Percentiles rank a stretch among this genome's conserved stretches.
Evolutionary conservation across 2,329 filamentous ascomycete genomes (phyloP).

Genomic region (Aspergillus versicolor): DNA sequence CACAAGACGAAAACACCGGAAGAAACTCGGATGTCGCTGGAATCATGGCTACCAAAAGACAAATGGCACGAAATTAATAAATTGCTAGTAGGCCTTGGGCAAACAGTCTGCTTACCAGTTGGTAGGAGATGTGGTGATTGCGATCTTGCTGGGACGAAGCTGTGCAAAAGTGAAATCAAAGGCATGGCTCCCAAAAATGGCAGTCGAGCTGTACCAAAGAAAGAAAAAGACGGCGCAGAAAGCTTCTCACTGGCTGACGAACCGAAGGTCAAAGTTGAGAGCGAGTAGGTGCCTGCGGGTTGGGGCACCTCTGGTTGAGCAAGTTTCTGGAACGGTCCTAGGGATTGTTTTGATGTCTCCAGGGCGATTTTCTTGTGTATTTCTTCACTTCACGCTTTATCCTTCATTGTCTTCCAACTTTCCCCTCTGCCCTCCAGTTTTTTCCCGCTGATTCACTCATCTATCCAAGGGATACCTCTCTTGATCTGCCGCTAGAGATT

Average conservation of each 20-base stretch:
- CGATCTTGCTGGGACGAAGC: constrained; percentile 69
- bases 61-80: constrained; percentile 92
- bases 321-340: background rate
- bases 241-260: background rate
- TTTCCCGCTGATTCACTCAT: background rate
- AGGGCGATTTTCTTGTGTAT: background rate
- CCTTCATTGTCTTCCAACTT: background rate
- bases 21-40: constrained; percentile 71
- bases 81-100: constrained; percentile 82
- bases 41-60: constrained; percentile 80
- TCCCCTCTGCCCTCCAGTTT: background rate
- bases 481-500: background rate
- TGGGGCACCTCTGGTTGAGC: background rate
- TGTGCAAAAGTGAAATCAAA: constrained; percentile 72
- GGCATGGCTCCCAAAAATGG: constrained; percentile 55
- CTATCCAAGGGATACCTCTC: background rate
- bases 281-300: constrained; percentile 18
- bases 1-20: constrained; percentile 78
- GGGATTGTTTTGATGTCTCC: constrained; percentile 5
- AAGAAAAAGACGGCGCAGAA: constrained; percentile 2
- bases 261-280: constrained; percentile 28
- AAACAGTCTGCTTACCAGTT: constrained; percentile 80
- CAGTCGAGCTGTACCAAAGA: constrained; percentile 1
- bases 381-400: constrained; percentile 8
- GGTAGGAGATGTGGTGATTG: constrained; percentile 83